phyloP scores from a whole-genome alignment of 2,329 filamentous ascomycete species.

The Ascomycota sp. region DNA sequence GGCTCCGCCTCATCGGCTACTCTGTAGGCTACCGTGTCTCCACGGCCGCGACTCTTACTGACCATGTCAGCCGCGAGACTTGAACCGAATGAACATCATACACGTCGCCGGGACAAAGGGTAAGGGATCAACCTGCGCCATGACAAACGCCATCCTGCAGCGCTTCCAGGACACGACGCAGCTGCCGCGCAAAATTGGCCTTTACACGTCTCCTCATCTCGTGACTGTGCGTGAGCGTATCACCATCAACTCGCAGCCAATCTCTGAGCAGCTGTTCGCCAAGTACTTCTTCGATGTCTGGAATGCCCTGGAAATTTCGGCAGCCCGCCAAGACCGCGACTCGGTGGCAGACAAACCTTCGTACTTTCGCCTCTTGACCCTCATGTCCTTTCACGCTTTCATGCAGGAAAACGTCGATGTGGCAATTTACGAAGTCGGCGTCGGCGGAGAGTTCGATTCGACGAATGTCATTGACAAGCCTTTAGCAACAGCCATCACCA shows the following conservation, averaged over 20 bases:
- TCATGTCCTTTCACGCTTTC: conserved; percentile 49
- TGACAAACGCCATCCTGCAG: conserved; percentile 40
- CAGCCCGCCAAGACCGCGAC: conserved; percentile 11
- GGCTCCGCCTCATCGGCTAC: no score
- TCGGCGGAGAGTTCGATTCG: conserved; percentile 48
- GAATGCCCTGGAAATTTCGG: conserved; percentile 27
- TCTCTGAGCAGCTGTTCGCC: conserved; percentile 37
- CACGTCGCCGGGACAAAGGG: conserved; percentile 62
- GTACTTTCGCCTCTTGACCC: conserved; percentile 41
- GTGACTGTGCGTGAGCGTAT: conserved; percentile 48
- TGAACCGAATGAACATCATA: no score
- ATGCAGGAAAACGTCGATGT: conserved; percentile 39
- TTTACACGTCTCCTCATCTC: conserved; percentile 51
- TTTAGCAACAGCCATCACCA: conserved; percentile 38
- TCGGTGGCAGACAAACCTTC: conserved; percentile 25
- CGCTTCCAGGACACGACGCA: conserved; percentile 19
- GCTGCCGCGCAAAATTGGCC: conserved; percentile 28
- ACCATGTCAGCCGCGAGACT: no score
- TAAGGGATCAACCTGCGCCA: conserved; percentile 54
- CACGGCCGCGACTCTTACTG: no score
- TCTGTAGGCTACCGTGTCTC: no score
- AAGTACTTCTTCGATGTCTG: conserved; percentile 50
- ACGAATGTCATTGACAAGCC: conserved; percentile 44
- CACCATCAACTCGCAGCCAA: conserved; percentile 35
- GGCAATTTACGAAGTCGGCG: conserved; percentile 45